Evolutionary conservation across 1,284 basidiomycete species (phyloP).

Genomic region (Sporisorium sorghi): DNA sequence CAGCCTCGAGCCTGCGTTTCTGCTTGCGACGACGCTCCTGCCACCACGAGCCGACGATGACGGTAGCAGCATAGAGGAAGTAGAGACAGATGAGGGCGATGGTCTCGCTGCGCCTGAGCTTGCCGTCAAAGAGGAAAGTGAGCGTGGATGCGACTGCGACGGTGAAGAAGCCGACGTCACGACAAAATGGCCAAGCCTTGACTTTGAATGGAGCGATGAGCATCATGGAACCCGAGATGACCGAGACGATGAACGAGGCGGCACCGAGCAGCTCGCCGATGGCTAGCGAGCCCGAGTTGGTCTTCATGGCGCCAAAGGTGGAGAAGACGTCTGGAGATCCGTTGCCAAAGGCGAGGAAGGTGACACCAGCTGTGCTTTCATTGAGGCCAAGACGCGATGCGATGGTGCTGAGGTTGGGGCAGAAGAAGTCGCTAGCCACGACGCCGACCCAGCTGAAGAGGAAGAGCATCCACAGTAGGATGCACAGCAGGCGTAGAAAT

Average conservation of each 20-base stretch:
- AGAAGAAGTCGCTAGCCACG: constrained; percentile 68
- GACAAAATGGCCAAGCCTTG: constrained; percentile 81
- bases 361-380: constrained; percentile 68
- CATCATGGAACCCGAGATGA: constrained; percentile 93
- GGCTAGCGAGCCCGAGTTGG: constrained; percentile 86
- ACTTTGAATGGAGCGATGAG: constrained; percentile 93
- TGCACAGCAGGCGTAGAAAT: constrained; percentile 33
- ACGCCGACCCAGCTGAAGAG: constrained; percentile 66
- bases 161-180: constrained; percentile 94
- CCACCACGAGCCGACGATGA: constrained; percentile 85
- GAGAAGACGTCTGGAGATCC: constrained; percentile 75
- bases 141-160: constrained; percentile 81
- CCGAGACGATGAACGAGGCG: constrained; percentile 92
- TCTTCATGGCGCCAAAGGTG: constrained; percentile 91
- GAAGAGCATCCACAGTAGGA: constrained; percentile 60
- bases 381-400: constrained; percentile 60
- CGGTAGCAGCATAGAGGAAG: constrained; percentile 79
- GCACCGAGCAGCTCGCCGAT: constrained; percentile 95
- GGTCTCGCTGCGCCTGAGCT: constrained; percentile 81
- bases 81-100: constrained; percentile 81
- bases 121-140: constrained; percentile 81
- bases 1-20: constrained; percentile 40
- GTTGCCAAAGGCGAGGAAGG: constrained; percentile 71
- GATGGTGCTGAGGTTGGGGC: constrained; percentile 66
- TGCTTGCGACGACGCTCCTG: constrained; percentile 53